phyloP scores from a whole-genome alignment of 75 land plant species.

The Cunninghamia lanceolata region DNA sequence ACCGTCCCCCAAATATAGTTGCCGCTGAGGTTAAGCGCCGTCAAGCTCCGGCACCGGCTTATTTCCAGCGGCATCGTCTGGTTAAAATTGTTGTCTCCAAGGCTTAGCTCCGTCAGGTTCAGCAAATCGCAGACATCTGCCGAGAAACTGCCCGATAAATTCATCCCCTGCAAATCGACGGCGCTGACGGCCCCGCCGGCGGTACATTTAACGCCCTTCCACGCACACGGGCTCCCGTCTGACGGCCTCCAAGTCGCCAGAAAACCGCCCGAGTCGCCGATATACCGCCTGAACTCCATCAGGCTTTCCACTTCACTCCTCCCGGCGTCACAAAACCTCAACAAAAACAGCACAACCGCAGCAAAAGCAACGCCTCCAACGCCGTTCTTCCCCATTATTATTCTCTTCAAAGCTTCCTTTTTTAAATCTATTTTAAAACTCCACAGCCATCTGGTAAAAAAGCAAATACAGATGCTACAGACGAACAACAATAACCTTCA shows the following conservation, averaged over 20 bases:
- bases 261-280: constrained; percentile 1
- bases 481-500: neutral
- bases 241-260: neutral
- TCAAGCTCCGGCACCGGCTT: constrained; percentile 34
- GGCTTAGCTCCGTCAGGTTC: constrained; percentile 27
- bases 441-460: neutral
- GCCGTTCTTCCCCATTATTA: neutral
- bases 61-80: constrained; percentile 51
- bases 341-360: neutral
- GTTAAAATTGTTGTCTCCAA: constrained; percentile 54
- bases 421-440: neutral
- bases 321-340: neutral
- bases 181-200: neutral
- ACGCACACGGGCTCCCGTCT: neutral
- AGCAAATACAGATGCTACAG: neutral
- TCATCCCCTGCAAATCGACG: constrained; percentile 30
- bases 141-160: constrained; percentile 55
- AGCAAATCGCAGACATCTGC: constrained; percentile 37
- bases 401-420: neutral
- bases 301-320: neutral
- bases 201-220: constrained; percentile 1
- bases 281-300: neutral
- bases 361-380: neutral
- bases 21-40: constrained; percentile 29
- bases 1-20: constrained; percentile 61